phyloP scores from a whole-genome alignment of 352 stramenopile species.

The Thalassiosira hispida region DNA sequence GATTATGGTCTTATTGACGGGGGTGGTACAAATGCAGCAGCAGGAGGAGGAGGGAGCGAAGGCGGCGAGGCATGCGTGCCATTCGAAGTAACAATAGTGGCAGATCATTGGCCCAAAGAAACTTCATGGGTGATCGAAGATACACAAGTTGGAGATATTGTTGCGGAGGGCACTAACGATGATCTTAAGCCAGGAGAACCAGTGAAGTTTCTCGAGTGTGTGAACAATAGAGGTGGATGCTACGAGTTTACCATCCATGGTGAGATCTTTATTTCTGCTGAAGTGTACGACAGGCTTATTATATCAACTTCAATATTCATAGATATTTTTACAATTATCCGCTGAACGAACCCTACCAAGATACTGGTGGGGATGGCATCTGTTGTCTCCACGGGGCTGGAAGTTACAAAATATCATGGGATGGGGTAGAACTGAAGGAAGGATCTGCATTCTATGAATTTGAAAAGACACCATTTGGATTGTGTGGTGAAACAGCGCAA shows the following conservation, averaged over 20 bases:
- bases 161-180: constrained; percentile 42
- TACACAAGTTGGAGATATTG: constrained; percentile 38
- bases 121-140: constrained; percentile 47
- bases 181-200: constrained; percentile 40
- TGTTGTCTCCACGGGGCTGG: constrained; percentile 47
- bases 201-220: constrained; percentile 31
- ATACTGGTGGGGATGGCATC: constrained; percentile 69
- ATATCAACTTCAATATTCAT: constrained; percentile 19
- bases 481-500: constrained; percentile 37
- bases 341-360: constrained; percentile 17
- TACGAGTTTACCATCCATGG: constrained; percentile 64
- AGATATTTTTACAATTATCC: not conserved
- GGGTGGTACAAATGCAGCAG: not conserved
- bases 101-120: constrained; percentile 63
- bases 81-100: constrained; percentile 51
- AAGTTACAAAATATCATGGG: constrained; percentile 50
- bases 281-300: no score
- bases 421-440: constrained; percentile 32
- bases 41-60: constrained; percentile 7
- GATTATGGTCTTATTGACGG: constrained; percentile 15
- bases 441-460: constrained; percentile 46
- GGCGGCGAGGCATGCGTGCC: constrained; percentile 36
- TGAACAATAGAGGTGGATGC: constrained; percentile 47
- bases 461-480: constrained; percentile 47
- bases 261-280: constrained; percentile 4